Percentiles rank a stretch among this genome's conserved stretches.
Evolutionary conservation across 1,139 yeast genomes (phyloP).

Genomic region (Suhomyces chickasaworum): DNA sequence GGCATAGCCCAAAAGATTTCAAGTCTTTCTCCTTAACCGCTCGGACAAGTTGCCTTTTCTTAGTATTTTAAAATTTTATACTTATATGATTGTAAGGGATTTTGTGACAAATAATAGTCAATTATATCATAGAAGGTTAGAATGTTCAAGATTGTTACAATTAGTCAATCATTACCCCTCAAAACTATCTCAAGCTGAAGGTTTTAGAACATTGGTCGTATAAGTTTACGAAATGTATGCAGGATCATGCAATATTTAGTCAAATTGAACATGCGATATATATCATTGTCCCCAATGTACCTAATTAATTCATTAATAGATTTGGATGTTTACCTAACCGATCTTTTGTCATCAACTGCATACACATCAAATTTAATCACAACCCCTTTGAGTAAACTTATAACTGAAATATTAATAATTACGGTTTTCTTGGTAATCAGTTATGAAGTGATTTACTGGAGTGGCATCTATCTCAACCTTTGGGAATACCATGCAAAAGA

Average conservation of each 20-base stretch:
- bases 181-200: no score
- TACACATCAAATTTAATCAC: conserved; percentile 34
- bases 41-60: conserved; percentile 53
- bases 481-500: conserved; percentile 69
- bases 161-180: no score
- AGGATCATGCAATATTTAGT: background rate
- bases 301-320: conserved; percentile 3
- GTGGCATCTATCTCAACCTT: conserved; percentile 49
- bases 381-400: conserved; percentile 34
- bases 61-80: background rate
- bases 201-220: no score
- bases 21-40: conserved; percentile 61
- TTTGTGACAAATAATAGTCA: background rate
- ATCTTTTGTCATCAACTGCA: conserved; percentile 19
- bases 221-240: background rate
- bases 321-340: conserved; percentile 9
- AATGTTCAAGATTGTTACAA: no score
- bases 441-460: conserved; percentile 50
- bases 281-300: conserved; percentile 2
- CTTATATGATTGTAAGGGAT: background rate
- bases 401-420: conserved; percentile 46
- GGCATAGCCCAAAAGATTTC: conserved; percentile 59
- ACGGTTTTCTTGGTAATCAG: conserved; percentile 35
- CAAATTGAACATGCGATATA: background rate
- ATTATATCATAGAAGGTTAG: no score